phyloP scores from a whole-genome alignment of 2,329 filamentous ascomycete species.

The Cadophora gregata region DNA sequence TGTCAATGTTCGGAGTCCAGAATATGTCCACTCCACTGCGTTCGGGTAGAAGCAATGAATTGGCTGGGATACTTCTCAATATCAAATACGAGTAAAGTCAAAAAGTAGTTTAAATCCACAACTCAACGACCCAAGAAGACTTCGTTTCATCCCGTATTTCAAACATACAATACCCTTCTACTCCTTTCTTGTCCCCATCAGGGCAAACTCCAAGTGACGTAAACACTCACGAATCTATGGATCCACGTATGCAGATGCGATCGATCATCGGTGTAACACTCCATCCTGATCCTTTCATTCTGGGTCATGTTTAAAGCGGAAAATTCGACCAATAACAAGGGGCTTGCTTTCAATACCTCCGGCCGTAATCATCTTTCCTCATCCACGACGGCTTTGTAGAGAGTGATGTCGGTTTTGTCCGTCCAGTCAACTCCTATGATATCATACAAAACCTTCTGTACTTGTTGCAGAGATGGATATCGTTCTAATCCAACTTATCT shows the following conservation, averaged over 20 bases:
- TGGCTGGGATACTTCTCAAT: no score
- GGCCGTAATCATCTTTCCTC: not conserved
- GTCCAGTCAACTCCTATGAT: not conserved
- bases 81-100: no score
- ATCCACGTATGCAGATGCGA: slow-evolving; percentile 5
- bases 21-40: no score
- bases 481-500: not conserved
- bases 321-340: not conserved
- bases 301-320: not conserved
- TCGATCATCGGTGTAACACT: slow-evolving; percentile 16
- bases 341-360: not conserved
- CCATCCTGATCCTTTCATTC: not conserved
- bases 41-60: no score
- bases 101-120: no score
- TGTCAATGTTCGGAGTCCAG: no score
- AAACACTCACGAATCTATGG: not conserved
- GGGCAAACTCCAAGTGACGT: not conserved
- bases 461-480: not conserved
- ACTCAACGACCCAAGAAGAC: no score
- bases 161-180: not conserved
- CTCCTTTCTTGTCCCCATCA: not conserved
- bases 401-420: not conserved
- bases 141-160: no score
- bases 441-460: not conserved
- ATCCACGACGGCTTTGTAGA: not conserved